These are phyloP conservation scores for Phytophthora cactorum DNA, from an alignment of 352 stramenopile species.

Conservation along the genomic window DNA sequence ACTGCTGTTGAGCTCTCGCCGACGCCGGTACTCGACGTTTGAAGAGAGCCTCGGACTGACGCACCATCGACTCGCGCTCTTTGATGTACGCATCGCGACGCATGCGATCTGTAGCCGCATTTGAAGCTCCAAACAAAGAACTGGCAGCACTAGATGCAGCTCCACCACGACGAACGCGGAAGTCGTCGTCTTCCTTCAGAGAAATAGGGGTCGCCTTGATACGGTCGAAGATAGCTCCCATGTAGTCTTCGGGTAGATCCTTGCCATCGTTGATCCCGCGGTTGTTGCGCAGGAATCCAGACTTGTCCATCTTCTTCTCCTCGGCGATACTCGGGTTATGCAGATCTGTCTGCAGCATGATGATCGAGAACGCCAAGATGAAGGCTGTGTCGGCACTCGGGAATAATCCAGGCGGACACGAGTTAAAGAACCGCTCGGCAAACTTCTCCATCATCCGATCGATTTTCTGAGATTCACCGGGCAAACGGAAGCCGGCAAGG, in stretches of 20 bases:
- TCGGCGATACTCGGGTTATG: conserved; percentile 99
- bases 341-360: conserved; percentile 94
- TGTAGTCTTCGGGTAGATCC: conserved; percentile 94
- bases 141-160: conserved; percentile 36
- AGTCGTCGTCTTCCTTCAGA: conserved; percentile 96
- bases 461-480: conserved; percentile 99
- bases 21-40: conserved; percentile 61
- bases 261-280: conserved; percentile 96
- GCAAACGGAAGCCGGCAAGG: conserved; percentile 97
- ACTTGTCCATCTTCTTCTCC: conserved; percentile 97
- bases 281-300: conserved; percentile 98
- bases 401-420: conserved; percentile 87
- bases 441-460: conserved; percentile 99
- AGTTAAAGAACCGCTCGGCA: conserved; percentile 91
- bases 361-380: conserved; percentile 96
- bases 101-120: conserved; percentile 63
- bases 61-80: conserved; percentile 84
- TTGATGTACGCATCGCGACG: conserved; percentile 86
- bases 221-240: conserved; percentile 95
- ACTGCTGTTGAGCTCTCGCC: conserved; percentile 27
- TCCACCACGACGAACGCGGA: conserved; percentile 42
- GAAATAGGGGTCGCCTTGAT: conserved; percentile 97
- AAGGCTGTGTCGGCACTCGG: conserved; percentile 97
- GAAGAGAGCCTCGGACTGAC: conserved; percentile 79
- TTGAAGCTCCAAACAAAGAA: conserved; percentile 71